Conservation (phyloP, 192 early-diverging fungal genomes). For the Podila minutissima region DNA sequence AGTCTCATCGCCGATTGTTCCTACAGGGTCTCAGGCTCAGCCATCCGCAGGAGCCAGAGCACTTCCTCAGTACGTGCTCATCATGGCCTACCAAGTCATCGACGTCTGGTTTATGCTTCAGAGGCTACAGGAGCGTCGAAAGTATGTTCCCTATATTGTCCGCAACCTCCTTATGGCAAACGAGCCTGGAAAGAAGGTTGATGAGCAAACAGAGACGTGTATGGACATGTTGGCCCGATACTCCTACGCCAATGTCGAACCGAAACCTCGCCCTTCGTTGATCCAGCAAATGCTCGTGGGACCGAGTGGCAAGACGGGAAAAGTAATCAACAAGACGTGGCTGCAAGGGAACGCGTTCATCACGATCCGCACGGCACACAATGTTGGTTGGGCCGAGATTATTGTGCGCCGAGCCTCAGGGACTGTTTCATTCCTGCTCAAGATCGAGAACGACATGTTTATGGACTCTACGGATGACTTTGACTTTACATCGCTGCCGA, state of each 20-base stretch:
- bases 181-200: slow-evolving; percentile 61
- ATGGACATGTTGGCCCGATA: slow-evolving; percentile 94
- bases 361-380: slow-evolving; percentile 74
- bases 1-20: slow-evolving; percentile 21
- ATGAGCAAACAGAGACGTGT: slow-evolving; percentile 92
- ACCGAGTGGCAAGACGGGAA: slow-evolving; percentile 50
- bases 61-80: slow-evolving; percentile 81
- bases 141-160: slow-evolving; percentile 85
- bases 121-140: slow-evolving; percentile 74
- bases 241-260: slow-evolving; percentile 76
- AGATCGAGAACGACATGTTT: slow-evolving; percentile 74
- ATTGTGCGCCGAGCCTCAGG: slow-evolving; percentile 85
- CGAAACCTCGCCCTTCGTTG: slow-evolving; percentile 65
- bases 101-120: slow-evolving; percentile 90
- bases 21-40: slow-evolving; percentile 5
- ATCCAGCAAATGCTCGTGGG: slow-evolving; percentile 65
- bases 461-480: slow-evolving; percentile 55
- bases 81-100: slow-evolving; percentile 95
- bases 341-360: slow-evolving; percentile 88
- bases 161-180: slow-evolving; percentile 76
- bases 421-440: slow-evolving; percentile 71
- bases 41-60: slow-evolving; percentile 50
- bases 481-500: slow-evolving; percentile 60
- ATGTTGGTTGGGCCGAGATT: slow-evolving; percentile 82
- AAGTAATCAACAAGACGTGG: slow-evolving; percentile 75